Evolutionary conservation across 2,329 filamentous ascomycete species (phyloP).

Genomic region (Clarireedia monteithiana): DNA sequence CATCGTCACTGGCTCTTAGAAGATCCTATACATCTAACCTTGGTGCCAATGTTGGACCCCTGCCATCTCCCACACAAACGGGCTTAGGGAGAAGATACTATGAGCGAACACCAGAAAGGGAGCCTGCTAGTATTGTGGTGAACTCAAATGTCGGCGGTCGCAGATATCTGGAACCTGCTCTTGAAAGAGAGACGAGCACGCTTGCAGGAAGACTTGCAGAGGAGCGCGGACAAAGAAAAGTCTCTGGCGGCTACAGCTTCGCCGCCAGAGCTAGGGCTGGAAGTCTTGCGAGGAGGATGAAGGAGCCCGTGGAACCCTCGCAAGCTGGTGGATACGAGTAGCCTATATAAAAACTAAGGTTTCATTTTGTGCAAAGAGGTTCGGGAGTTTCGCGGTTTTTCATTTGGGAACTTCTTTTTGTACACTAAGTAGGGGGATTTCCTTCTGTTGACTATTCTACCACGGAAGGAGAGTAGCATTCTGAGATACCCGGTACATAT

Average conservation of each 20-base stretch:
- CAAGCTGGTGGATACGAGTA: conserved; percentile 18
- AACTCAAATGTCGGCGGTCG: conserved; percentile 15
- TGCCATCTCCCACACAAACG: conserved; percentile 35
- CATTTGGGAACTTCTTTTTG: neutral
- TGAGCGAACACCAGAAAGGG: conserved; percentile 6
- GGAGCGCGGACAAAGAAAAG: conserved; percentile 23
- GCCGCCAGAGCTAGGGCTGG: conserved; percentile 16
- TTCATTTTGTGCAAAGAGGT: conserved; percentile 1
- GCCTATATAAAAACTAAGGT: conserved; percentile 1
- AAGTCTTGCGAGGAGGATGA: conserved; percentile 19
- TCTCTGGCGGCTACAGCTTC: conserved; percentile 20
- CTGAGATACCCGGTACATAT: conserved; percentile 9
- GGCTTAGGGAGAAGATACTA: conserved; percentile 11
- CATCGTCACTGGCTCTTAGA: conserved; percentile 15
- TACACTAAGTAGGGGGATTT: conserved; percentile 1
- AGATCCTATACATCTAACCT: conserved; percentile 32
- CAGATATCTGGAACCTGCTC: conserved; percentile 25
- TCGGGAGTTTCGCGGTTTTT: conserved; percentile 1
- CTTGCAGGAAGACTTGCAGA: conserved; percentile 20
- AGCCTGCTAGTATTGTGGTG: conserved; percentile 13
- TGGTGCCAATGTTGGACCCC: conserved; percentile 47
- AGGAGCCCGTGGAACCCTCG: conserved; percentile 17
- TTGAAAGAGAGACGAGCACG: conserved; percentile 26
- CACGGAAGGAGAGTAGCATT: conserved; percentile 2
- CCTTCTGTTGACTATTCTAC: neutral